phyloP scores from a whole-genome alignment of 495 filamentous ascomycete genomes.

The Hypoxylon fuscum region DNA sequence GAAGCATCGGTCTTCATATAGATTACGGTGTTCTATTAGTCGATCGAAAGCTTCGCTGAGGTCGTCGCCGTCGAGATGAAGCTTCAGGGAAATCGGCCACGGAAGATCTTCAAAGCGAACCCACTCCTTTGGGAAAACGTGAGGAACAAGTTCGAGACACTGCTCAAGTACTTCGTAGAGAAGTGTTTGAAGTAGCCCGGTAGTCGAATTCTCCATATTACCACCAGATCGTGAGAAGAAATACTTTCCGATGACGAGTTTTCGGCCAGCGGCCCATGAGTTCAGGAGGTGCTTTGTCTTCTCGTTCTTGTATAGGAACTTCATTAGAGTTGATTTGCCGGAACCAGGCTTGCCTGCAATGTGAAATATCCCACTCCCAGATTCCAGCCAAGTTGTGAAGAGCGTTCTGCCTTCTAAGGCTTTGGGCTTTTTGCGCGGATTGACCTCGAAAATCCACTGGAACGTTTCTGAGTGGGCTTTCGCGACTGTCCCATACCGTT shows the following conservation, averaged over 20 bases:
- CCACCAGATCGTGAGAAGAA: conserved; percentile 6
- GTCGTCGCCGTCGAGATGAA: neutral
- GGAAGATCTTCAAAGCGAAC: neutral
- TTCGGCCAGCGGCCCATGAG: neutral
- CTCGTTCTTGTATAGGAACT: neutral
- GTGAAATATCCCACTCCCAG: neutral
- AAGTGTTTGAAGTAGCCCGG: conserved; percentile 1
- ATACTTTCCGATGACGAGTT: conserved; percentile 1
- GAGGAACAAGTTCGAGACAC: neutral
- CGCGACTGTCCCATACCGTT: neutral
- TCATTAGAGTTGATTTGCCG: neutral
- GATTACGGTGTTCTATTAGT: neutral
- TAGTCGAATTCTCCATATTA: neutral
- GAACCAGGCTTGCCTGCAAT: neutral
- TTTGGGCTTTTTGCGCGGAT: neutral
- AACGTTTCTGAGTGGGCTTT: conserved; percentile 4
- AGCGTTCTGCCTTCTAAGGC: neutral
- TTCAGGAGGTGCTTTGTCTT: conserved; percentile 1
- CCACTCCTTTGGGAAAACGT: neutral
- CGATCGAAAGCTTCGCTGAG: neutral
- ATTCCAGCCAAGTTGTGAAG: conserved; percentile 1
- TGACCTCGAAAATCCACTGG: conserved; percentile 2
- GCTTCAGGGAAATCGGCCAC: neutral
- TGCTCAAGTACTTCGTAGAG: conserved; percentile 2
- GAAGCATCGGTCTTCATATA: neutral